Evolutionary conservation across 352 stramenopile genomes (phyloP).

Genomic region (Bremia lactucae): DNA sequence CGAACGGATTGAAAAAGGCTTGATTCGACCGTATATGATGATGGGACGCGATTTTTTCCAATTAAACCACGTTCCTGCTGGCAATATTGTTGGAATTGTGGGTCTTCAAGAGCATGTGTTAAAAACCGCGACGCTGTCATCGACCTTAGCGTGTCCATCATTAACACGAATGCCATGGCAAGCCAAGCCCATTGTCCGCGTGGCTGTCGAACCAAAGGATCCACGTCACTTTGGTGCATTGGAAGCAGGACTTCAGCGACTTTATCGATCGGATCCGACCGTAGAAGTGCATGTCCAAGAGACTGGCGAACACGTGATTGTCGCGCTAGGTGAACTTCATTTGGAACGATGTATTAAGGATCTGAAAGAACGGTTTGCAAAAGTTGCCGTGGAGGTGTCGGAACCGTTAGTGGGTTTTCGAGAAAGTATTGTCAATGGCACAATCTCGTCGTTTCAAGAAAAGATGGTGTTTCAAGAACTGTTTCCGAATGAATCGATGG

Average conservation of each 20-base stretch:
- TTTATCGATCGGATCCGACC: conserved; percentile 88
- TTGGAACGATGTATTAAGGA: conserved; percentile 89
- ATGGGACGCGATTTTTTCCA: conserved; percentile 85
- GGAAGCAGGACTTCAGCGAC: conserved; percentile 77
- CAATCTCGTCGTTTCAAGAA: conserved; percentile 51
- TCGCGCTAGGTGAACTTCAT: conserved; percentile 86
- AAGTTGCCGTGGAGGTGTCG: conserved; percentile 73
- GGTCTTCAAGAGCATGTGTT: conserved; percentile 81
- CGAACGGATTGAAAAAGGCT: conserved; percentile 29
- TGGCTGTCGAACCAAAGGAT: conserved; percentile 84
- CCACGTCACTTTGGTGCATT: conserved; percentile 79
- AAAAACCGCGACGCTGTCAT: conserved; percentile 86
- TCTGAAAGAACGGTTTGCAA: conserved; percentile 80
- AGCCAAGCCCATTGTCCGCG: conserved; percentile 87
- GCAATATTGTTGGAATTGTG: conserved; percentile 86
- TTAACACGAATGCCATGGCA: conserved; percentile 85
- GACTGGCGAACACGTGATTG: conserved; percentile 86
- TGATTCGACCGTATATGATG: conserved; percentile 86
- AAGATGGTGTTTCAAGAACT: conserved; percentile 65
- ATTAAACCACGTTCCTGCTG: conserved; percentile 65
- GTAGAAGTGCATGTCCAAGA: conserved; percentile 88
- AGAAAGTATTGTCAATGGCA: conserved; percentile 69
- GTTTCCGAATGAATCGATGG: conserved; percentile 17
- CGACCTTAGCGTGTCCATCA: conserved; percentile 65
- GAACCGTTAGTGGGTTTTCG: conserved; percentile 84